Evolutionary conservation across 2,329 filamentous ascomycete genomes (phyloP).

Genomic region (Triangularia setosa): DNA sequence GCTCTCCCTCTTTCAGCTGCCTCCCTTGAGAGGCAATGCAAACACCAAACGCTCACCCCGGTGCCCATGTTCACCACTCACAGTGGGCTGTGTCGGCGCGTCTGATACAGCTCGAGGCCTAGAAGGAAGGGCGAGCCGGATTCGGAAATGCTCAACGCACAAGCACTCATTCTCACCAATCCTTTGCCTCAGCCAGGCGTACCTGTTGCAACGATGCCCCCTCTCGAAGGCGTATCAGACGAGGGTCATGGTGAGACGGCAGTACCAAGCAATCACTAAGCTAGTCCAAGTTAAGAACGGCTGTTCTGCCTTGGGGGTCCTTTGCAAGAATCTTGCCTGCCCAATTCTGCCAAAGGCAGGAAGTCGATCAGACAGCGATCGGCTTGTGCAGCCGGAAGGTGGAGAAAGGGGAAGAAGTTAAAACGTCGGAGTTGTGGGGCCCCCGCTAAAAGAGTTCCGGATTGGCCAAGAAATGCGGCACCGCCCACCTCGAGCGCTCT

Average conservation of each 20-base stretch:
- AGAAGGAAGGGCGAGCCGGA: not conserved
- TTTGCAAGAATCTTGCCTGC: not conserved
- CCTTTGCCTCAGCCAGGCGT: not conserved
- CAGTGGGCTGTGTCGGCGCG: not conserved
- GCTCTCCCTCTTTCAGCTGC: not conserved
- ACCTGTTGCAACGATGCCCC: not conserved
- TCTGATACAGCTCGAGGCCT: not conserved
- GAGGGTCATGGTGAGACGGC: constrained; percentile 9
- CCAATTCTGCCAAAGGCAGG: not conserved
- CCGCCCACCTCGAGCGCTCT: not conserved
- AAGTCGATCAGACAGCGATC: constrained; percentile 7
- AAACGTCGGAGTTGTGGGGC: not conserved
- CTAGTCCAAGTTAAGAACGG: not conserved
- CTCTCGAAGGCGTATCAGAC: constrained; percentile 13
- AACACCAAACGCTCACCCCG: not conserved
- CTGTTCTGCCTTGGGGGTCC: not conserved
- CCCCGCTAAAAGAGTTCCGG: not conserved
- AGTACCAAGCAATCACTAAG: not conserved
- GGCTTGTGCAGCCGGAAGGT: not conserved
- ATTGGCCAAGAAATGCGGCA: not conserved
- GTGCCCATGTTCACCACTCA: not conserved
- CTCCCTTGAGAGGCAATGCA: not conserved
- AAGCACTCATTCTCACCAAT: constrained; percentile 1
- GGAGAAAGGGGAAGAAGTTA: not conserved
- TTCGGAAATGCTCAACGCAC: not conserved